Evolutionary conservation across 2,329 filamentous ascomycete species (phyloP).

Genomic region (Westerdykella aurantiaca): DNA sequence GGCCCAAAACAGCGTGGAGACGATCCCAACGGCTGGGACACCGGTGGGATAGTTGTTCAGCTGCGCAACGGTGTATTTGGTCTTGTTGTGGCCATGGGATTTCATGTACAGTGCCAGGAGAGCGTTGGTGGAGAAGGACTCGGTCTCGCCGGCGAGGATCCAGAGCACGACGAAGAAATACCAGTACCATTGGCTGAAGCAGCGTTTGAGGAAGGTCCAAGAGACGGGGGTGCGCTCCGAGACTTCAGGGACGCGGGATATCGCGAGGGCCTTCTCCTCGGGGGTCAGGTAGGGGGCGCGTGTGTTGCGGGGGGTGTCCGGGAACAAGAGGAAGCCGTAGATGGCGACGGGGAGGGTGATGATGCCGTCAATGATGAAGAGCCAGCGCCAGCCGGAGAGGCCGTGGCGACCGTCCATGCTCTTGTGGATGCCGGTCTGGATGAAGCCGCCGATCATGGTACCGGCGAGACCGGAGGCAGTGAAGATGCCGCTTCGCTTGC

Average conservation of each 20-base stretch:
- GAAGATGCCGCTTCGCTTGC: conserved; percentile 57
- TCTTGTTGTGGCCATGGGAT: conserved; percentile 35
- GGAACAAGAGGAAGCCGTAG: conserved; percentile 48
- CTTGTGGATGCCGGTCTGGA: conserved; percentile 50
- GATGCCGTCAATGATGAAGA: conserved; percentile 41
- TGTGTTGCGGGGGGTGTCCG: conserved; percentile 41
- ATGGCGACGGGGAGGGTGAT: conserved; percentile 47
- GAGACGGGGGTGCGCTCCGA: conserved; percentile 43
- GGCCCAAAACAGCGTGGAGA: conserved; percentile 61
- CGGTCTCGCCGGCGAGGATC: conserved; percentile 66
- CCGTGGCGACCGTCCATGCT: conserved; percentile 45
- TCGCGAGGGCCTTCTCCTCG: conserved; percentile 40
- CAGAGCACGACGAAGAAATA: conserved; percentile 62
- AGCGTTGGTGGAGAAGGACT: conserved; percentile 63
- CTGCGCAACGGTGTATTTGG: conserved; percentile 44
- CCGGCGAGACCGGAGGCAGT: conserved; percentile 55
- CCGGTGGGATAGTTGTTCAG: conserved; percentile 52
- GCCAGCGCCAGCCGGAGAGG: conserved; percentile 48
- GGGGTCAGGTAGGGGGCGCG: conserved; percentile 40
- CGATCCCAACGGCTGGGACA: conserved; percentile 48
- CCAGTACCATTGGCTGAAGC: conserved; percentile 58
- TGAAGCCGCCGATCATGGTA: conserved; percentile 58
- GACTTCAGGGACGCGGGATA: conserved; percentile 42
- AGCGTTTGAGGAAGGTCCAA: conserved; percentile 48
- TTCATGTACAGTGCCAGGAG: conserved; percentile 51